Evolutionary conservation across 768 basidiomycete species (phyloP).

Genomic region (Xerocomellus amylosporus): DNA sequence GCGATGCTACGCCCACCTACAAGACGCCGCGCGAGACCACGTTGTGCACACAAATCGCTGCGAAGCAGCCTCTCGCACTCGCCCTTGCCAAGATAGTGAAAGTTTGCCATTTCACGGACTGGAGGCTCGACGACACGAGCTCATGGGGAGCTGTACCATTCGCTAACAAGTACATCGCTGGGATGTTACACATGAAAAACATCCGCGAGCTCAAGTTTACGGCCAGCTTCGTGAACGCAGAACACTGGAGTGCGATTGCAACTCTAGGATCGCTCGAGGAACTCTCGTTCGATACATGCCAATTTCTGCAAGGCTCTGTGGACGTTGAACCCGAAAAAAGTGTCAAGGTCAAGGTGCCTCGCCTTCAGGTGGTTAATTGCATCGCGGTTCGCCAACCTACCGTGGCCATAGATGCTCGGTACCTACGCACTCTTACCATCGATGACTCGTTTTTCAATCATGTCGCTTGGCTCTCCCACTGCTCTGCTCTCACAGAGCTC

Average conservation of each 20-base stretch:
- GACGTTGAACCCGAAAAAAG: not conserved
- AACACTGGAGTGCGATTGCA: constrained; percentile 17
- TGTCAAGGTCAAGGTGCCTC: constrained; percentile 5
- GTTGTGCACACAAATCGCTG: constrained; percentile 31
- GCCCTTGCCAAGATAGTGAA: constrained; percentile 33
- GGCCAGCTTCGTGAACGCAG: constrained; percentile 2
- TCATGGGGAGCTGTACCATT: constrained; percentile 2
- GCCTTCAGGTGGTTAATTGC: not conserved
- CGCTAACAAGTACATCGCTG: not conserved
- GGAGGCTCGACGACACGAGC: not conserved
- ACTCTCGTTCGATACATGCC: constrained; percentile 10
- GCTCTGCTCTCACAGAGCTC: constrained; percentile 6
- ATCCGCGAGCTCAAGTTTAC: constrained; percentile 14
- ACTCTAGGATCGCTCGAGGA: constrained; percentile 12
- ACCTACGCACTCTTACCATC: not conserved
- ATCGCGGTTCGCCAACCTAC: not conserved
- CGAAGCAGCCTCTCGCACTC: constrained; percentile 25
- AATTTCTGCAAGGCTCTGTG: not conserved
- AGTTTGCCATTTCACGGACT: constrained; percentile 12
- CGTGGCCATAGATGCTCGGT: not conserved
- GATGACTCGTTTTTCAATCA: not conserved
- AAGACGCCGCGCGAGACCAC: not conserved
- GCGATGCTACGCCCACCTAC: not conserved
- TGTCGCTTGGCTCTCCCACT: not conserved
- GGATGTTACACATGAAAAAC: constrained; percentile 18